Conservation (phyloP, 768 basidiomycete species). For the Aureoboletus auriporus region DNA sequence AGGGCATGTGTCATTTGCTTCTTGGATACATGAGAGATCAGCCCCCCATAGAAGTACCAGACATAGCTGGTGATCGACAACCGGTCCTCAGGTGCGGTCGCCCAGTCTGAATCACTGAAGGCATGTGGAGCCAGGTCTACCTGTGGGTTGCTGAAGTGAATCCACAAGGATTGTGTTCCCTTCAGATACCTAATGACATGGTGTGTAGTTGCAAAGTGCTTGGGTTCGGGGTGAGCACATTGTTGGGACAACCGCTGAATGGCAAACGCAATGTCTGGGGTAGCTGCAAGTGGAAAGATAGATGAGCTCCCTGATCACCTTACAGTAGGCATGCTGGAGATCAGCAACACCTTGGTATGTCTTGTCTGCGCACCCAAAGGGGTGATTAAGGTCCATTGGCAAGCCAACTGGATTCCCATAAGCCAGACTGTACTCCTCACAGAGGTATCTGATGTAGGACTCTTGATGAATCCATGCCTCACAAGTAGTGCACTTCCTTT, state of each 20-base stretch:
- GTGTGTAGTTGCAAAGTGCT: constrained; percentile 10
- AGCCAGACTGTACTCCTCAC: background rate
- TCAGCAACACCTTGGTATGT: background rate
- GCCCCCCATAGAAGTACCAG: constrained; percentile 19
- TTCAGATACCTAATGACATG: constrained; percentile 22
- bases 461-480: constrained; percentile 1
- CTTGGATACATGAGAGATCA: constrained; percentile 30
- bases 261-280: constrained; percentile 33
- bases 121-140: background rate
- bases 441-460: background rate
- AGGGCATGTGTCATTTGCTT: constrained; percentile 8
- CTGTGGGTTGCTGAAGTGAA: background rate
- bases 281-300: constrained; percentile 27
- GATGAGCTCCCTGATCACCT: background rate
- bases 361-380: background rate
- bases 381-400: background rate
- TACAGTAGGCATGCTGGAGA: background rate
- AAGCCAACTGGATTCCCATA: background rate
- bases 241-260: constrained; percentile 28
- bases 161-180: constrained; percentile 3
- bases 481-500: background rate
- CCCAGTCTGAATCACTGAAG: constrained; percentile 27
- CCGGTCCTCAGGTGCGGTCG: constrained; percentile 12
- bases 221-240: constrained; percentile 7
- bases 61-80: constrained; percentile 28